Conservation (phyloP, 176 grass and related monocot species). For the Areca catechu region DNA sequence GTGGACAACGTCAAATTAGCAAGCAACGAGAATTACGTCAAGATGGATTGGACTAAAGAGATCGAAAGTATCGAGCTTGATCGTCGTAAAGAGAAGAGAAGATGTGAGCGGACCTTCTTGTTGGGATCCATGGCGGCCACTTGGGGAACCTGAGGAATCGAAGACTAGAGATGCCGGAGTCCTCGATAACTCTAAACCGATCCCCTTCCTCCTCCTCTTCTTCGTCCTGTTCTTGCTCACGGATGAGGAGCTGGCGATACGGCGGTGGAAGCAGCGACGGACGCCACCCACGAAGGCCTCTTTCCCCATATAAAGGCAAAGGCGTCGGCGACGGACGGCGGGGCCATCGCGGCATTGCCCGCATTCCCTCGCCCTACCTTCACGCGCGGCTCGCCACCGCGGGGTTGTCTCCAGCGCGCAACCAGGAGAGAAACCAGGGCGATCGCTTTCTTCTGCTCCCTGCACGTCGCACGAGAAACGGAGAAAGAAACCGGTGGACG, state of each 20-base stretch:
- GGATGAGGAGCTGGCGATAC: conserved; percentile 25
- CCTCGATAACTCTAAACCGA: conserved; percentile 10
- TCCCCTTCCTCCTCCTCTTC: conserved; percentile 2
- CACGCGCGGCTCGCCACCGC: not conserved
- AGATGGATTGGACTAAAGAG: too few species aligned
- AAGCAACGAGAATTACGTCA: too few species aligned
- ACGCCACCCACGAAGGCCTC: not conserved
- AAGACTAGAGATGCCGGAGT: conserved; percentile 17
- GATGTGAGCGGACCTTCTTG: conserved; percentile 22
- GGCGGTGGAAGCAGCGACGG: conserved; percentile 40
- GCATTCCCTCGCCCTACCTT: not conserved
- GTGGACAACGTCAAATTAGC: too few species aligned
- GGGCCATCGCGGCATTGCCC: not conserved
- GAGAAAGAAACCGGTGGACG: too few species aligned
- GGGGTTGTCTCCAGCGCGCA: not conserved
- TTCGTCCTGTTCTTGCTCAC: conserved; percentile 11
- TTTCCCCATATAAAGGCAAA: too few species aligned
- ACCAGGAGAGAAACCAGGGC: too few species aligned
- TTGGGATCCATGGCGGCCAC: conserved; percentile 22
- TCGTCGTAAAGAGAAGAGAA: not conserved
- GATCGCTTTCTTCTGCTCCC: too few species aligned
- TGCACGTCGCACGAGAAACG: too few species aligned
- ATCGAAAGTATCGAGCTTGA: conserved; percentile 2
- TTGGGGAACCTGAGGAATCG: conserved; percentile 14
- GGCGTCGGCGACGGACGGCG: not conserved